Evolutionary conservation across 2,329 filamentous ascomycete species (phyloP), one percentile per base, ranked within the genome.

Genomic region (Aspergillus neoniger): DNA sequence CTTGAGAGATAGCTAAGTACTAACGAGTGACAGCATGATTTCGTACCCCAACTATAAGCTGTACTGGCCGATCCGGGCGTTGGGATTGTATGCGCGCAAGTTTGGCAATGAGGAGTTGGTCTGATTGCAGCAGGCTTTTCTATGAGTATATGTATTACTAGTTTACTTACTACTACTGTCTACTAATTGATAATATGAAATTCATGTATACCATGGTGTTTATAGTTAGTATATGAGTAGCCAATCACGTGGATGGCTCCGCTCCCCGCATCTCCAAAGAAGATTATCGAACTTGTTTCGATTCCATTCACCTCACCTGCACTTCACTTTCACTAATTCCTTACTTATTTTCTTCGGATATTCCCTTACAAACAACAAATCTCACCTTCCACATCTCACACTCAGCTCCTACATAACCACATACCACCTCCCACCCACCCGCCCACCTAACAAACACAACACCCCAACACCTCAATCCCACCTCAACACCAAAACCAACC

Each of bases 41-140:
- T 95, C 92, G 0, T 99, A 99, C 73, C 94, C 94, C 47, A 99
- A 99, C 82, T 99, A 99, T 83, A 99, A 98, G 81, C 95, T 96
- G 75, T 91, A 90, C 60, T 99, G 97, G 77, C 88, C 94, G 1
- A 90, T 98, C 74, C 96, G 96, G 79, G 95, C 95, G 2, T 76
- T 99, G 65, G 95, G 95, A 5, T 89, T 97, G 86, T 99, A 92
- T 81, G 87, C 89, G 4, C 84, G 81, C 68, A 86, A 83, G 64
- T 93, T 89, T 66, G 90, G 89, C 0, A 82, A 91, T 62, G 85
- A 88, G 59, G 82, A 80, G 69, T 74, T 91, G 47, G 59, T 74
- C 38, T 78, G 60, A 63, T 15, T 15, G 36, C 41, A 14, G 4
- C 15, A 32, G 10, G 12, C 25, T 32, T 43, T 12, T 5, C 32